Evolutionary conservation across 208 protist genomes (phyloP).

Genomic region (Leishmania lainsoni): DNA sequence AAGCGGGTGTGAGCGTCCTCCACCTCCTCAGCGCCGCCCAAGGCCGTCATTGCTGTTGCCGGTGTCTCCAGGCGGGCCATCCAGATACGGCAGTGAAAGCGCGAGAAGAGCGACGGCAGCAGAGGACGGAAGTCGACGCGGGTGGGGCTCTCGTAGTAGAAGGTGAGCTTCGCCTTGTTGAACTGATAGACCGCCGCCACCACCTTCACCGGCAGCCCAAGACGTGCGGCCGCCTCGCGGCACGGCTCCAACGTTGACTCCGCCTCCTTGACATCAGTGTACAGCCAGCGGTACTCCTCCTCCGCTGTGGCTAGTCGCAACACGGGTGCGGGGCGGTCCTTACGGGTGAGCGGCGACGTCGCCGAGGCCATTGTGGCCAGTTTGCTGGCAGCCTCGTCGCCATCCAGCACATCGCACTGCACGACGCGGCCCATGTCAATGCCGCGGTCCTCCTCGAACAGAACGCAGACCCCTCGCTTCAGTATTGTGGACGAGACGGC

Average conservation of each 20-base stretch:
- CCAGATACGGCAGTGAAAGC: constrained; percentile 89
- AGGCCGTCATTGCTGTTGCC: not conserved
- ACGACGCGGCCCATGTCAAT: constrained; percentile 79
- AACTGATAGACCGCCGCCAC: constrained; percentile 87
- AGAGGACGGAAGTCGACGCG: constrained; percentile 83
- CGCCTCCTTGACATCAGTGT: constrained; percentile 54
- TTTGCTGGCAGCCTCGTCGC: constrained; percentile 1
- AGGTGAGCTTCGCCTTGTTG: constrained; percentile 86
- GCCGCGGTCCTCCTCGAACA: constrained; percentile 83
- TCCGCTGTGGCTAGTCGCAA: constrained; percentile 55
- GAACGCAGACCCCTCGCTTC: constrained; percentile 53
- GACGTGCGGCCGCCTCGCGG: constrained; percentile 46
- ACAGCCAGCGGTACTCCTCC: constrained; percentile 67
- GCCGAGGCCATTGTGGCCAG: constrained; percentile 25
- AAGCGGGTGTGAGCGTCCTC: not conserved
- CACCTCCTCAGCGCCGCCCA: not conserved
- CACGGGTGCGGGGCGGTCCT: constrained; percentile 39
- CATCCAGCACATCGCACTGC: constrained; percentile 30
- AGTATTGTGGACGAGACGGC: constrained; percentile 32
- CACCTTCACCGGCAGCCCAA: constrained; percentile 61
- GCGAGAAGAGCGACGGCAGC: constrained; percentile 71
- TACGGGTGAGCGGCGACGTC: constrained; percentile 28
- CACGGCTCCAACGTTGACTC: constrained; percentile 55
- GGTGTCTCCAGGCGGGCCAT: constrained; percentile 44
- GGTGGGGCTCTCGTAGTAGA: constrained; percentile 76